Conservation (phyloP, 1,284 basidiomycete species). For the Ustilago lituana region DNA sequence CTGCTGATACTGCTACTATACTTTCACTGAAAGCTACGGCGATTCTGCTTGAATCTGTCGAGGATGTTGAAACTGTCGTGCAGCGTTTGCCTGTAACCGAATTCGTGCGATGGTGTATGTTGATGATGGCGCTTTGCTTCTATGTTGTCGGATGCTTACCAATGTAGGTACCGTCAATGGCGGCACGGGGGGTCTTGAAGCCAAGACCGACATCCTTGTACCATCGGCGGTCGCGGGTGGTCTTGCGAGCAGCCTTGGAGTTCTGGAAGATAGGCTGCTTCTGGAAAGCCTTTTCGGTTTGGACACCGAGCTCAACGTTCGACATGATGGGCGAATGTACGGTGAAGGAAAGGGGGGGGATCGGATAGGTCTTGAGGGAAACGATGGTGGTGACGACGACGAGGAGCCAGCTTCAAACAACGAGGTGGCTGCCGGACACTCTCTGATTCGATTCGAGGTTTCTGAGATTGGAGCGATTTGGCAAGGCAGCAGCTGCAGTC, state of each 20-base stretch:
- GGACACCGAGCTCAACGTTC: constrained; percentile 65
- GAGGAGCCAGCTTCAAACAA: constrained; percentile 18
- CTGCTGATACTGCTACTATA: neutral
- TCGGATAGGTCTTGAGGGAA: constrained; percentile 35
- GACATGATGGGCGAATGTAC: constrained; percentile 60
- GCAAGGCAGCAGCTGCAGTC: constrained; percentile 2
- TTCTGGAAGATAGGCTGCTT: constrained; percentile 98
- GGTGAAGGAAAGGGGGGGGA: constrained; percentile 35
- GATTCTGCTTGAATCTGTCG: neutral
- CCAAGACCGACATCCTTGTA: constrained; percentile 76
- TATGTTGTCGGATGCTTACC: constrained; percentile 67
- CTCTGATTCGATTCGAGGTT: constrained; percentile 2
- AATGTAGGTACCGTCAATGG: constrained; percentile 96
- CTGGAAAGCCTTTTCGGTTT: constrained; percentile 74
- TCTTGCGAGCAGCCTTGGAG: constrained; percentile 89
- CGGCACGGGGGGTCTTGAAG: constrained; percentile 84
- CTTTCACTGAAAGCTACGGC: neutral
- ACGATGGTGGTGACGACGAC: constrained; percentile 38
- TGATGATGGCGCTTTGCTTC: neutral
- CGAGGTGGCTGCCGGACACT: neutral
- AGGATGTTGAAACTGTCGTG: neutral
- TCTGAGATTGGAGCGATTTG: constrained; percentile 14
- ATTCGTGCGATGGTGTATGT: neutral
- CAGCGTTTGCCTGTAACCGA: constrained; percentile 1
- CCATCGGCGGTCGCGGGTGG: constrained; percentile 96